These are phyloP conservation scores for Paecilomyces niveus DNA, from an alignment of 2,329 filamentous ascomycete species.

Conservation along the genomic window DNA sequence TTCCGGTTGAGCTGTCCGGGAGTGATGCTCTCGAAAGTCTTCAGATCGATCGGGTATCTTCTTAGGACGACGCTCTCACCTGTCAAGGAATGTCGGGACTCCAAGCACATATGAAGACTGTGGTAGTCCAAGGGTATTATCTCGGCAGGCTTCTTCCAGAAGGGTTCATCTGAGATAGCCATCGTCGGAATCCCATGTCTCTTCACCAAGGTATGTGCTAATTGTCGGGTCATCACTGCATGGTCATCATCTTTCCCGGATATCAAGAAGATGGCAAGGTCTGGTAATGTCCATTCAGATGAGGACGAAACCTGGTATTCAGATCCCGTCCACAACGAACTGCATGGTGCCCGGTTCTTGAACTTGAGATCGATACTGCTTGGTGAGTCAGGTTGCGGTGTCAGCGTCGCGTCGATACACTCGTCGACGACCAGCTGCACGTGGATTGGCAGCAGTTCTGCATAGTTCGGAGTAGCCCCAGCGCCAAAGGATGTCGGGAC, in stretches of 20 bases:
- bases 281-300: conserved; percentile 36
- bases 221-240: conserved; percentile 20
- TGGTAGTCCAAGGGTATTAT: conserved; percentile 32
- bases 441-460: conserved; percentile 42
- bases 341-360: conserved; percentile 31
- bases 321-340: conserved; percentile 30
- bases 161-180: conserved; percentile 37
- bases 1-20: conserved; percentile 41
- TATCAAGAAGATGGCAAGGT: conserved; percentile 40
- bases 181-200: conserved; percentile 38
- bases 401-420: conserved; percentile 29
- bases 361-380: conserved; percentile 30
- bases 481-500: conserved; percentile 42
- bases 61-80: conserved; percentile 27
- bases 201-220: conserved; percentile 34
- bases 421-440: conserved; percentile 43
- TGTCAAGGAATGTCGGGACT: conserved; percentile 27
- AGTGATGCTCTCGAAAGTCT: conserved; percentile 41
- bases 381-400: conserved; percentile 15
- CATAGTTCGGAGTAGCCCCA: conserved; percentile 38
- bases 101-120: conserved; percentile 38
- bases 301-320: conserved; percentile 32
- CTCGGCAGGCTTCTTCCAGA: conserved; percentile 30
- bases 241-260: conserved; percentile 26
- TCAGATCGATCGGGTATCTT: conserved; percentile 40